Evolutionary conservation across 2,329 filamentous ascomycete species (phyloP).

Genomic region (Diplodia seriata): DNA sequence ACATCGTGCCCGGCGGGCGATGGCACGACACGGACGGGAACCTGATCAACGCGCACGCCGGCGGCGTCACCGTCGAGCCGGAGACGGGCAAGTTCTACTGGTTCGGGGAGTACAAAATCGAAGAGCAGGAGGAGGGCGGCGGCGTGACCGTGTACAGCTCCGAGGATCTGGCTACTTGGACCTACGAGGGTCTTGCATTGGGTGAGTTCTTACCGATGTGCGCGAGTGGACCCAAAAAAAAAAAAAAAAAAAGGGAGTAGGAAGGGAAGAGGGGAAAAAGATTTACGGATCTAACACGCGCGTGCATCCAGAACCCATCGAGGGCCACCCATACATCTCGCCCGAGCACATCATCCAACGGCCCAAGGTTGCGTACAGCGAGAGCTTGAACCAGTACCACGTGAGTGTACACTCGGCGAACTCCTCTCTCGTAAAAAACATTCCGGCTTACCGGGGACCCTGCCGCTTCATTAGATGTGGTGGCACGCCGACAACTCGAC

Average conservation of each 20-base stretch:
- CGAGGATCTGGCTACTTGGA: slow-evolving; percentile 66
- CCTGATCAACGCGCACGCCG: slow-evolving; percentile 68
- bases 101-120: slow-evolving; percentile 68
- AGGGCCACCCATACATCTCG: slow-evolving; percentile 63
- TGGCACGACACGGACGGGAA: slow-evolving; percentile 67
- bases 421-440: not conserved
- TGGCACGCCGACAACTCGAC: slow-evolving; percentile 67
- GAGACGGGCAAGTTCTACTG: slow-evolving; percentile 63
- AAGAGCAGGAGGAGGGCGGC: slow-evolving; percentile 65
- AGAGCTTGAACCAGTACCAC: slow-evolving; percentile 62
- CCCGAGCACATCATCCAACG: slow-evolving; percentile 66
- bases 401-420: slow-evolving; percentile 43
- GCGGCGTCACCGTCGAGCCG: slow-evolving; percentile 61
- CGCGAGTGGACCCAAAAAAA: no score
- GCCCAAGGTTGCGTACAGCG: slow-evolving; percentile 67
- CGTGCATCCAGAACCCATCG: slow-evolving; percentile 53
- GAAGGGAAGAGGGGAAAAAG: not conserved
- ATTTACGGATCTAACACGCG: not conserved
- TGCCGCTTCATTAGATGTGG: slow-evolving; percentile 55
- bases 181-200: slow-evolving; percentile 63
- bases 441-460: no score
- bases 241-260: no score
- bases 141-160: slow-evolving; percentile 68
- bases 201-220: slow-evolving; percentile 44
- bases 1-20: slow-evolving; percentile 67